A percentile compares a stretch with the other conserved stretches of the same genome.
These are phyloP conservation scores for Lentinula sp. DNA, from an alignment of 768 basidiomycete species.

Conservation along the genomic window DNA sequence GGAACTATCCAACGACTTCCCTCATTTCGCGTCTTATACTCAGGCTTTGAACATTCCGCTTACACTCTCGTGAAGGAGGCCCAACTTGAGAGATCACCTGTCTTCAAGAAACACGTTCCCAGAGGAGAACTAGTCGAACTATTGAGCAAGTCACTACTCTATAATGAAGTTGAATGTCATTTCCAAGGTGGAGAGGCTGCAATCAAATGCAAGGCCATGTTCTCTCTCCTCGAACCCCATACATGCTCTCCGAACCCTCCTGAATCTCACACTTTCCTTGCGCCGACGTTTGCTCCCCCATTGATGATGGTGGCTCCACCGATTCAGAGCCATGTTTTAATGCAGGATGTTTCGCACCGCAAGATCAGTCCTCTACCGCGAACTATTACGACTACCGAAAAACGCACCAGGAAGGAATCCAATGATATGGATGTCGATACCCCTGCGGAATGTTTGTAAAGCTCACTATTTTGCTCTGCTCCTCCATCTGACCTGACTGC, in stretches of 20 bases:
- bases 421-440: constrained; percentile 44
- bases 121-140: constrained; percentile 80
- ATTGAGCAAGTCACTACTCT: constrained; percentile 74
- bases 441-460: constrained; percentile 22
- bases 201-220: constrained; percentile 60
- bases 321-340: constrained; percentile 6
- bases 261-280: constrained; percentile 16
- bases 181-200: constrained; percentile 62
- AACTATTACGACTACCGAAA: constrained; percentile 51
- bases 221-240: constrained; percentile 73
- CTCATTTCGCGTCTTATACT: constrained; percentile 6
- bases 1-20: not conserved
- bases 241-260: constrained; percentile 53
- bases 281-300: constrained; percentile 9
- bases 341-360: constrained; percentile 31
- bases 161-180: constrained; percentile 78
- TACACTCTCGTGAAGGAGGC: constrained; percentile 76
- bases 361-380: constrained; percentile 43
- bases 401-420: constrained; percentile 49
- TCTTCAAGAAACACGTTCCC: constrained; percentile 63
- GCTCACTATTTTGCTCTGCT: not conserved
- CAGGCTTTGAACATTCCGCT: constrained; percentile 79
- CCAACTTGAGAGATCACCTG: constrained; percentile 61
- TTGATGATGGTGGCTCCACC: constrained; percentile 5
- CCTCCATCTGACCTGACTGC: not conserved